Evolutionary conservation across 2,329 filamentous ascomycete species (phyloP).

Genomic region (Neurospora crassa): DNA sequence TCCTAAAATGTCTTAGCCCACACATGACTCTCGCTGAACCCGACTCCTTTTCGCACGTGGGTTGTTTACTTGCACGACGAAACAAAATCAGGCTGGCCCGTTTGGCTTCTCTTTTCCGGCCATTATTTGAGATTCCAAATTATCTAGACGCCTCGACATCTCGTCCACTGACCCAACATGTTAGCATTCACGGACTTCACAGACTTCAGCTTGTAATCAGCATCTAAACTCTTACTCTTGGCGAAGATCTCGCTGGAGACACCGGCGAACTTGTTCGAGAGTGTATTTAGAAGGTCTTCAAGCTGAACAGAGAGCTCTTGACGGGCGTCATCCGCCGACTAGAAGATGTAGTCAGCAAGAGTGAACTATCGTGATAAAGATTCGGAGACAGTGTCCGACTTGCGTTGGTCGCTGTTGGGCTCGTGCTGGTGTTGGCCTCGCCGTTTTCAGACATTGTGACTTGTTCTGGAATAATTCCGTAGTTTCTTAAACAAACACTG

Average conservation of each 20-base stretch:
- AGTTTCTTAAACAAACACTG: neutral
- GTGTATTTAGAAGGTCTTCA: constrained; percentile 75
- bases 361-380: neutral
- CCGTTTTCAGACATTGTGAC: neutral
- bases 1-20: neutral
- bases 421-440: neutral
- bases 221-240: constrained; percentile 56
- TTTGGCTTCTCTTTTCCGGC: constrained; percentile 35
- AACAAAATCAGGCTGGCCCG: neutral
- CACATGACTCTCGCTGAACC: neutral
- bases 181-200: neutral
- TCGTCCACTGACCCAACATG: constrained; percentile 63
- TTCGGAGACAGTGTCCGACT: neutral
- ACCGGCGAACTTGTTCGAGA: constrained; percentile 76
- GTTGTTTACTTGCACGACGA: neutral
- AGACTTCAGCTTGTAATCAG: neutral
- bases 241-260: constrained; percentile 81
- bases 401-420: neutral
- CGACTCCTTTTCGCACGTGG: neutral
- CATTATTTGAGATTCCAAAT: constrained; percentile 64
- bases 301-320: constrained; percentile 68
- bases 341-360: neutral
- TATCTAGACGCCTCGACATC: constrained; percentile 80
- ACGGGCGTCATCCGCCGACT: constrained; percentile 38
- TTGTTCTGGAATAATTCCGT: neutral